phyloP scores from a whole-genome alignment of 352 stramenopile species.

The Pythium insidiosum region DNA sequence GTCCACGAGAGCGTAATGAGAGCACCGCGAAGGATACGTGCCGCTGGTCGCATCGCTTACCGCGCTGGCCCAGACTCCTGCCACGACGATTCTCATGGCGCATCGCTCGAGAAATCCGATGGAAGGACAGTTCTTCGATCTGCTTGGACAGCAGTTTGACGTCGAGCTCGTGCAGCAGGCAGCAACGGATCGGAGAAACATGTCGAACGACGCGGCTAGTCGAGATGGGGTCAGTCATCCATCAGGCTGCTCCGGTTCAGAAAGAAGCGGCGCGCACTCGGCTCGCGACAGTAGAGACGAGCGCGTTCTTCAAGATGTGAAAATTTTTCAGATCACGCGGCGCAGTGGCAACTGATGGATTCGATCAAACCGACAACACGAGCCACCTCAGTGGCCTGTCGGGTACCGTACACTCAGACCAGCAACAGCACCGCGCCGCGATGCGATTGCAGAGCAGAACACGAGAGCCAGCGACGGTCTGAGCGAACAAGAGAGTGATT shows the following conservation, averaged over 20 bases:
- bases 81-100: conserved; percentile 62
- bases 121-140: conserved; percentile 76
- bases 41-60: conserved; percentile 54
- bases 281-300: too few species aligned
- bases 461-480: too few species aligned
- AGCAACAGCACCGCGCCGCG: too few species aligned
- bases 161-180: conserved; percentile 43
- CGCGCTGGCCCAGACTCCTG: conserved; percentile 21
- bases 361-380: too few species aligned
- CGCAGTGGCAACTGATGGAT: too few species aligned
- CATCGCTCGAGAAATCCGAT: conserved; percentile 72
- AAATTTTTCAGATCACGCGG: conserved; percentile 47
- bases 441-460: too few species aligned
- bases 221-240: not conserved
- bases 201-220: not conserved
- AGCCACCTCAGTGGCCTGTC: too few species aligned
- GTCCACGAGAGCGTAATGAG: not conserved
- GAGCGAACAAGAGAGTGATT: too few species aligned
- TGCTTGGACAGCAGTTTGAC: conserved; percentile 33
- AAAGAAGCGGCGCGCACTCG: too few species aligned
- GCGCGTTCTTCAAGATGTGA: conserved; percentile 48
- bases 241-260: not conserved
- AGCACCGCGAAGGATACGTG: conserved; percentile 53
- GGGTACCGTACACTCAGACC: too few species aligned
- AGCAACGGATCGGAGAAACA: too few species aligned